Base-by-base conservation (phyloP, 2,329 filamentous ascomycete species). In the Paecilomyces formosus region DNA sequence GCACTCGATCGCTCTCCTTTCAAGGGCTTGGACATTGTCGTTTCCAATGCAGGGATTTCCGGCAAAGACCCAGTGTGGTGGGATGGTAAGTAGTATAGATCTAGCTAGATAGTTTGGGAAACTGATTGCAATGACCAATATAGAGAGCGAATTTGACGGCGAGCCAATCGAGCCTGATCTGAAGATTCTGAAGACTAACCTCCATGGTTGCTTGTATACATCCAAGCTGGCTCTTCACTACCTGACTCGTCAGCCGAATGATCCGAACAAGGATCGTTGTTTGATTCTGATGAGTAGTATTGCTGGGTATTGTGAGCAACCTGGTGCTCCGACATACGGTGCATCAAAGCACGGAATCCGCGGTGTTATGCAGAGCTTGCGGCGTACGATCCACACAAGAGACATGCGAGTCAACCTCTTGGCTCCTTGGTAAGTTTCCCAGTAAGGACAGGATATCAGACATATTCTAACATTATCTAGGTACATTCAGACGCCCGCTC, bases 41-140 rank as follows among this genome's bases (percentile, higher is more conserved):
- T 78, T 18, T 75, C 74, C 31, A 79, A 79, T 61, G 76, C 76
- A 7, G 77, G 75, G 3, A 68, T 76, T 54, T 78, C 78, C 58
- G 65, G 68, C 33, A 61, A 61, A 2, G 54, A 49, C 3, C 28
- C 60, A 2, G 62, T 69, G 18, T 45, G 35, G 35, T 45, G 18
- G 35, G 35, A 15, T 45, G 35, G 35, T 15, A 4, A 18, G 13
- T 45, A 3, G 13, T 18, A 45, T 45, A 4, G 3, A 4, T 9
- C 13, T 45, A 15, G 18, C 24, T 45, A 9, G 8, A 45, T 15
- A 45, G 1, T 45, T 45, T 45, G 13, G 3, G 3, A 45, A 45
- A 18, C 35, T 13, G 2, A 45, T 15, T 15, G 13, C 3, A 45
- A 45, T 45, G 13, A 45, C 8, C 2, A 2, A 18, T 13, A 15